Base-by-base conservation (phyloP, 495 filamentous ascomycete species). In the Amorphotheca resinae region DNA sequence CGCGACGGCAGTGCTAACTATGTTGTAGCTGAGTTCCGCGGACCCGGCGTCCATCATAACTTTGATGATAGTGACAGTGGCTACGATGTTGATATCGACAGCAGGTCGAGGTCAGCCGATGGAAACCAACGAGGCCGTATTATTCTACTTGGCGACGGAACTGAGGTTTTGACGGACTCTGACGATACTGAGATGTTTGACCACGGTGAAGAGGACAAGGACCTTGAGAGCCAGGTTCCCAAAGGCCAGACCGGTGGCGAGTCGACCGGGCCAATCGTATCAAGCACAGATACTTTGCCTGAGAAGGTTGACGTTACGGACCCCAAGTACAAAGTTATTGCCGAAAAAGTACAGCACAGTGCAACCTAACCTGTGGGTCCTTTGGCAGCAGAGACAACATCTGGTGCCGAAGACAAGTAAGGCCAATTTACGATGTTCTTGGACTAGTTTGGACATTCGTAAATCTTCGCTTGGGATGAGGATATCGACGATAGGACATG, bases 161-260 rank as follows among this genome's bases (percentile, higher is more conserved):
- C 84, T 44, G 87, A 95, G 66, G 70, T 91, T 49, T 64, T 87
- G 41, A 82, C 83, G 32, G 87, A 86, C 53, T 80, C 82, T 46
- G 79, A 87, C 55, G 89, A 95, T 51, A 77, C 79, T 23, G 84
- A 94, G 48, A 86, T 95, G 73, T 89, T 93, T 67, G 87, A 95
- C 60, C 77, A 86, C 45, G 72, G 76, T 41, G 86, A 87, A 45
- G 84, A 93, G 59, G 82, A 91, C 49, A 82, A 82, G 59, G 88
- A 89, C 47, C 63, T 74, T 4, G 69, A 52, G 15, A 73, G 66
- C 54, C 72, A 76, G 53, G 69, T 73, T 4, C 57, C 61, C 36
- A 72, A 66, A 58, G 49, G 48, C n/a, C 48, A 50, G 12, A 35
- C 45, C 2, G 42, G 17, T 22, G 1, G 18, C 20, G 38, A 50